Evolutionary conservation across 2,329 filamentous ascomycete species (phyloP), one percentile per base, ranked within the genome.

Genomic region (Penicillium sp.): DNA sequence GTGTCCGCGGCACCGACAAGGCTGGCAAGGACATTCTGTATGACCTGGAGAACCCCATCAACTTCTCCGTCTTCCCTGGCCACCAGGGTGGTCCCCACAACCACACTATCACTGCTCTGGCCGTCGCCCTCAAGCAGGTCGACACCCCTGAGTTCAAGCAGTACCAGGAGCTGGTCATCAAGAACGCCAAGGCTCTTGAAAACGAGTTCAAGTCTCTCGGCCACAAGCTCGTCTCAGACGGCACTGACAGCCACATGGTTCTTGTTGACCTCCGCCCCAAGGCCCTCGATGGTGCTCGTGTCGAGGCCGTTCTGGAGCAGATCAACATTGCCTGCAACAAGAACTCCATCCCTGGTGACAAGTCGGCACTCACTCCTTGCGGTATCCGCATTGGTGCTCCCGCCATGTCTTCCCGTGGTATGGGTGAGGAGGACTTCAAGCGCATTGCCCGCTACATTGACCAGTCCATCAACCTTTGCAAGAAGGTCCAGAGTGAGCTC

Each of bases 261-360:
- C 83, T 99, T 16, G 81, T 94, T 45, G 94, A 99, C 74, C 84
- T 99, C 47, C 96, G 96, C 78, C 86, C 90, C 35, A 89, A 94
- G 71, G 82, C 82, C 54, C 86, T 99, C 57, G 94, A 99, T 69
- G 92, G 92, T 63, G 88, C 89, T 55, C 91, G 94, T 75, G 89
- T 97, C 39, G 94, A 99, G 83, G 88, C 90, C 59, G 89, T 99
- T 56, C 87, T 99, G 18, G 94, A 99, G 81, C 89, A 95, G 76
- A 94, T 97, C 78, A 96, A 96, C 82, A 96, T 99, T 75, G 92
- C 94, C 59, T 96, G 91, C 85, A 99, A 99, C 87, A 99, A 99
- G 87, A 99, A 99, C 85, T 88, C 90, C 57, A 94, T 96, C 56
- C 94, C 94, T 38, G 94, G 94, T 61, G 94, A 99, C 83, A 97